Conservation (phyloP, 805 yeast genomes). For the Lipomyces chichibuensis region DNA sequence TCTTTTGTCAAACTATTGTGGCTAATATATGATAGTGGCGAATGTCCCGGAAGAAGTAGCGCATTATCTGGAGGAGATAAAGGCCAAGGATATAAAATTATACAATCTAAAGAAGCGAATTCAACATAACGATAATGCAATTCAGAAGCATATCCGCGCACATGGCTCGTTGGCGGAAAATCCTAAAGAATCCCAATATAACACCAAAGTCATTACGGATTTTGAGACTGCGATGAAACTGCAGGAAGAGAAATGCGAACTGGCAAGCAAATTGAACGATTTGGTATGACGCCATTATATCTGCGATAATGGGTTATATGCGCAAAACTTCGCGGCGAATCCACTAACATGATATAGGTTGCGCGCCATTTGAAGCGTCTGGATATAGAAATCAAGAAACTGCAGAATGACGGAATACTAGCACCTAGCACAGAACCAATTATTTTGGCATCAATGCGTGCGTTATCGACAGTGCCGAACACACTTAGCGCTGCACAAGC, state of each 20-base stretch:
- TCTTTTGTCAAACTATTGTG: not conserved
- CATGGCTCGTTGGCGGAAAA: slow-evolving; percentile 79
- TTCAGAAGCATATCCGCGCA: slow-evolving; percentile 79
- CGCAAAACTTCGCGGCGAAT: not conserved
- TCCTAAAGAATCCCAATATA: slow-evolving; percentile 75
- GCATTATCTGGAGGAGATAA: slow-evolving; percentile 76
- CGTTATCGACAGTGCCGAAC: slow-evolving; percentile 3
- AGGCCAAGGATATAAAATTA: slow-evolving; percentile 65
- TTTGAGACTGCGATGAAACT: slow-evolving; percentile 59
- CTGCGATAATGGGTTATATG: not conserved
- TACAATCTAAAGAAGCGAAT: slow-evolving; percentile 68
- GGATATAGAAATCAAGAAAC: slow-evolving; percentile 71
- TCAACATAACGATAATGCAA: slow-evolving; percentile 71
- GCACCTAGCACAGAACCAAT: slow-evolving; percentile 46
- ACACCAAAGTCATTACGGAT: slow-evolving; percentile 69
- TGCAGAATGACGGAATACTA: slow-evolving; percentile 80
- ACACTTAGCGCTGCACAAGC: slow-evolving; percentile 9
- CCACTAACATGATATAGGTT: slow-evolving; percentile 43
- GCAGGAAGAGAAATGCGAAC: slow-evolving; percentile 75
- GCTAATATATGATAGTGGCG: slow-evolving; percentile 50
- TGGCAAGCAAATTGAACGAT: slow-evolving; percentile 78
- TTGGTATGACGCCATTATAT: slow-evolving; percentile 38
- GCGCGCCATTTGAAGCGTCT: slow-evolving; percentile 73
- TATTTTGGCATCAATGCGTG: slow-evolving; percentile 16
- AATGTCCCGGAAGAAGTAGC: slow-evolving; percentile 87